A percentile compares a stretch with the other conserved stretches of the same genome.
Conservation (phyloP, 805 yeast species). For the Lipomyces yamadae region DNA sequence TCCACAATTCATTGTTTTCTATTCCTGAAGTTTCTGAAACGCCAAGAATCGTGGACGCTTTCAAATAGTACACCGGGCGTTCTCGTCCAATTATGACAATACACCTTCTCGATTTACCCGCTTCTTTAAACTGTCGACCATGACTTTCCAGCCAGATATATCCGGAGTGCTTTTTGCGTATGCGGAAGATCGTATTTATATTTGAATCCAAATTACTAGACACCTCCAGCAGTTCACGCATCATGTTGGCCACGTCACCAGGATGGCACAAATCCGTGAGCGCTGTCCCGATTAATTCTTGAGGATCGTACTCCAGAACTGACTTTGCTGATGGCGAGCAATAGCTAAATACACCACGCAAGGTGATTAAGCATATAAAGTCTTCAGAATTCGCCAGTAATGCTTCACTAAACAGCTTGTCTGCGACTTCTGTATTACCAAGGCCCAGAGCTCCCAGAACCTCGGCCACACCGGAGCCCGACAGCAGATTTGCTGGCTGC, state of each 20-base stretch:
- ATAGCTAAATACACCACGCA: slow-evolving; percentile 23
- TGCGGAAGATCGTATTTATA: slow-evolving; percentile 18
- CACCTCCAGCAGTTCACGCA: slow-evolving; percentile 20
- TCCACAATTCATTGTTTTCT: slow-evolving; percentile 16
- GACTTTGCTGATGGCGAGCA: slow-evolving; percentile 20
- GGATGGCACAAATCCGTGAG: slow-evolving; percentile 24
- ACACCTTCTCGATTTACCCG: slow-evolving; percentile 17
- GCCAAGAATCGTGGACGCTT: background rate
- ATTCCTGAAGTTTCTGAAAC: background rate
- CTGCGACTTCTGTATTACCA: slow-evolving; percentile 17
- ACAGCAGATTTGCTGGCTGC: slow-evolving; percentile 9
- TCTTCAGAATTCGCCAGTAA: slow-evolving; percentile 23
- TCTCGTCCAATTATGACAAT: slow-evolving; percentile 25
- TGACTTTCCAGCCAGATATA: slow-evolving; percentile 25
- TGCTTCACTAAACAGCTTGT: slow-evolving; percentile 18
- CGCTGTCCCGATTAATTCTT: slow-evolving; percentile 19
- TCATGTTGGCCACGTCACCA: slow-evolving; percentile 25
- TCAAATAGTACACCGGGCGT: slow-evolving; percentile 16
- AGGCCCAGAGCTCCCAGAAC: slow-evolving; percentile 17
- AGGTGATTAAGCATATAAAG: slow-evolving; percentile 23
- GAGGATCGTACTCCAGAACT: slow-evolving; percentile 27
- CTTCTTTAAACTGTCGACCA: slow-evolving; percentile 17
- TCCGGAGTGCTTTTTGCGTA: slow-evolving; percentile 19
- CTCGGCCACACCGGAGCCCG: slow-evolving; percentile 10
- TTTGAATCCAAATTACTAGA: background rate